Base-by-base conservation (phyloP, 2,329 filamentous ascomycete genomes). In the Zymoseptoria brevis region DNA sequence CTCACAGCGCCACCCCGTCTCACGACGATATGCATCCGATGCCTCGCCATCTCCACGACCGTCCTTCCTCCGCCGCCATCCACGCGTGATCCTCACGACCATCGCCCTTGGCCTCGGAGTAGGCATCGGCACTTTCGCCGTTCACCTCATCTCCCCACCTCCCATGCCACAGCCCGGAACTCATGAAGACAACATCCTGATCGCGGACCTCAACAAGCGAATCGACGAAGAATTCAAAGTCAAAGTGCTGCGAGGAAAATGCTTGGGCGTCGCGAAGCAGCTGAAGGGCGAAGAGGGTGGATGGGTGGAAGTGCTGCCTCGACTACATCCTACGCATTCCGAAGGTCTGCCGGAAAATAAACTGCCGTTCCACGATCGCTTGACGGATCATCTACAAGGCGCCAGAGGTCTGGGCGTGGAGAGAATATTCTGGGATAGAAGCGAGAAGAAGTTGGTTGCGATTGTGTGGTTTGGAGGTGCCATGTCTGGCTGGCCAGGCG, bases 401-500 rank as follows among this genome's bases (percentile, higher is more conserved):
- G 71, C 72, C 30, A 71, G 72, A 56, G 76, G 75, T 2, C 60
- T 79, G 21, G 77, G 75, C 7, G 71, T 73, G 66, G 82, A 89
- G 76, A 80, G 82, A 66, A 74, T 87, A 1, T 91, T 89, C 69
- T 83, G 80, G 77, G 83, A 88, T 69, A 68, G 75, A 3, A 72
- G 72, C 29, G 82, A 84, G 6, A 79, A 83, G 64, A 82, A 84
- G 66, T 72, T 84, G 35, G 75, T 86, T 9, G 81, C 79, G 54
- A 78, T 91, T n/a, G 76, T 91, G 4, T 88, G 80, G 77, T 80
- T 91, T 57, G 89, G 88, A 6, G 72, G 77, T n/a, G 82, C 78
- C 1, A 69, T 87, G 19, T 77, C 80, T 53, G 88, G 89, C 3
- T 92, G 87, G 86, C 88, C 88, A 1, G 81, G 82, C 11, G 78